A percentile compares a stretch with the other conserved stretches of the same genome.
These are phyloP conservation scores for Comarum palustre DNA, from an alignment of 306 rosid species.

Conservation along the genomic window DNA sequence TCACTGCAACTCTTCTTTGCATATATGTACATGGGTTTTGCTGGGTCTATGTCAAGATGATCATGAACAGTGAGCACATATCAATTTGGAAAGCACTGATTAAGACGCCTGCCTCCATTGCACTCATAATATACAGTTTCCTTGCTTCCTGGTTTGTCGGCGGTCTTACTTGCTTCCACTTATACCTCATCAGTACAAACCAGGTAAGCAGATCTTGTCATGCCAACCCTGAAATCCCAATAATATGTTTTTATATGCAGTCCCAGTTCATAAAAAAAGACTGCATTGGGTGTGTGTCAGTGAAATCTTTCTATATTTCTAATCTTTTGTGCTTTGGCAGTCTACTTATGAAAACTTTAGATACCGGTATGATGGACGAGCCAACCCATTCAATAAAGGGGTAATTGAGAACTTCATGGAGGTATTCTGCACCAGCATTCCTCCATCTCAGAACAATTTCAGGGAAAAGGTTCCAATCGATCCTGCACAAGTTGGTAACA, in stretches of 20 bases:
- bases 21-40: conserved; percentile 64
- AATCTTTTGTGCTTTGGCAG: conserved; percentile 33
- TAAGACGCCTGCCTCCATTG: conserved; percentile 68
- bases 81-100: conserved; percentile 65
- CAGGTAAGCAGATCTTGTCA: conserved; percentile 43
- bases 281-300: background rate
- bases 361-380: conserved; percentile 54
- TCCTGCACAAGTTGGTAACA: conserved; percentile 26
- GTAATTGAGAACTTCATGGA: conserved; percentile 46
- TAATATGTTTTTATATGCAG: too few species aligned
- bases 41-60: conserved; percentile 66
- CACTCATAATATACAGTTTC: conserved; percentile 51
- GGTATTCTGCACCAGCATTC: conserved; percentile 52
- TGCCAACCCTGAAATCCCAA: background rate
- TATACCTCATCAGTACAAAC: conserved; percentile 71
- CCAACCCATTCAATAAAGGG: conserved; percentile 58
- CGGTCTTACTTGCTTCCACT: conserved; percentile 59
- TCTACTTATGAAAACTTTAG: conserved; percentile 74
- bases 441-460: conserved; percentile 60
- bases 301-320: background rate
- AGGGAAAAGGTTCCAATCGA: conserved; percentile 53
- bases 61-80: conserved; percentile 43
- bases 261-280: background rate
- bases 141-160: conserved; percentile 70
- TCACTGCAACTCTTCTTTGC: conserved; percentile 58